Evolutionary conservation across 2,329 filamentous ascomycete genomes (phyloP).

Genomic region (Cordyceps fumosorosea): DNA sequence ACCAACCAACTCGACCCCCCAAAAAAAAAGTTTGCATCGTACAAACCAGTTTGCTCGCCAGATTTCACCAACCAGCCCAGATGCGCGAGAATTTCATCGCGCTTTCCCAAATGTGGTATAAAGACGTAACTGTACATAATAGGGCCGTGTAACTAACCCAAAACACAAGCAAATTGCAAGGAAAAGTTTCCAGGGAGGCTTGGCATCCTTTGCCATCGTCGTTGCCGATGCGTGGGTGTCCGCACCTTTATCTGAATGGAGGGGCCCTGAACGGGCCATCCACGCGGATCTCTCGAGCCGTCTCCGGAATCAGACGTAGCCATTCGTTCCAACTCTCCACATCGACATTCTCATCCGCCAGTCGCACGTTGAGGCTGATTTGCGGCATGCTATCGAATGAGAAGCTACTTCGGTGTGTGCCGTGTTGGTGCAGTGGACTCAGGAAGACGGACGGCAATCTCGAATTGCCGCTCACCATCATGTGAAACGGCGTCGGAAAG

Average conservation of each 20-base stretch:
- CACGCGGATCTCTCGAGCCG: slow-evolving; percentile 48
- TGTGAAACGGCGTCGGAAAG: slow-evolving; percentile 48
- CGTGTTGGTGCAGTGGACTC: slow-evolving; percentile 40
- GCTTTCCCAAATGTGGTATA: neutral
- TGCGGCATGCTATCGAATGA: slow-evolving; percentile 40
- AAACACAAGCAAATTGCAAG: neutral
- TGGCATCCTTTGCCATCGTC: neutral
- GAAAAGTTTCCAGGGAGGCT: neutral
- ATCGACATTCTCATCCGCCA: slow-evolving; percentile 45
- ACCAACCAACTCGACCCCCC: neutral
- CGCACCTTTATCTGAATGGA: slow-evolving; percentile 18
- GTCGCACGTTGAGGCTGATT: slow-evolving; percentile 42
- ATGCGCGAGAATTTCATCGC: neutral
- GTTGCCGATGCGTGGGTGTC: neutral
- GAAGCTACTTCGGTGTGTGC: slow-evolving; percentile 30
- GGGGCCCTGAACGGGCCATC: slow-evolving; percentile 39
- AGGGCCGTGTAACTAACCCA: neutral
- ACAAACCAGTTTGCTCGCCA: slow-evolving; percentile 4
- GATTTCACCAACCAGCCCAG: neutral
- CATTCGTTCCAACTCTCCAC: slow-evolving; percentile 51
- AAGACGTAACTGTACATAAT: slow-evolving; percentile 6
- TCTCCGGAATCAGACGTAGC: slow-evolving; percentile 52
- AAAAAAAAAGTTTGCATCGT: slow-evolving; percentile 3
- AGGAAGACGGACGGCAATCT: slow-evolving; percentile 51
- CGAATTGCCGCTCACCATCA: slow-evolving; percentile 48